Evolutionary conservation across 2,329 filamentous ascomycete genomes (phyloP).

Genomic region (Claviceps sp.): DNA sequence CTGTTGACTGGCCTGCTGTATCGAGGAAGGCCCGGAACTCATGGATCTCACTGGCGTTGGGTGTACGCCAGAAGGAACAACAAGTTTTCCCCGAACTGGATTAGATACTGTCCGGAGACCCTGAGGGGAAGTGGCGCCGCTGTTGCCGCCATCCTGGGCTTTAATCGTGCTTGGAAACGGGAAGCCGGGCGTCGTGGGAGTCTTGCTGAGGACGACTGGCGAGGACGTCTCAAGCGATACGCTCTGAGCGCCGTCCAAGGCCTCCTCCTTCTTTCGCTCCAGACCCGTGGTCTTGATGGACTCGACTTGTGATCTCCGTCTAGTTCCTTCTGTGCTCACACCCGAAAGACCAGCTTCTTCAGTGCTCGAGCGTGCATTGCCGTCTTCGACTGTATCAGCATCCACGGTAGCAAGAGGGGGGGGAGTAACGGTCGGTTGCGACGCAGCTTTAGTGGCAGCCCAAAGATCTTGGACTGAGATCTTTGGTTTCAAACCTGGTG

Average conservation of each 20-base stretch:
- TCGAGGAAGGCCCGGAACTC: constrained; percentile 42
- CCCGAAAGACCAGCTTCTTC: constrained; percentile 14
- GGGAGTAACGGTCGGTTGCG: constrained; percentile 5
- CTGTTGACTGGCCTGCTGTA: constrained; percentile 40
- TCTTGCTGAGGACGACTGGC: constrained; percentile 65
- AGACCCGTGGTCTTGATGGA: constrained; percentile 38
- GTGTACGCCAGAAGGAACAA: constrained; percentile 31
- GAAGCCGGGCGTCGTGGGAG: constrained; percentile 60
- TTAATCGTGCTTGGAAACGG: constrained; percentile 16
- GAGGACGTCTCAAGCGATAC: constrained; percentile 76
- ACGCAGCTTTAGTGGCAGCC: constrained; percentile 10
- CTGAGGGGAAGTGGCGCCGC: constrained; percentile 9
- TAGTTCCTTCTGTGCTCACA: constrained; percentile 16
- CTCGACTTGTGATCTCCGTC: constrained; percentile 28
- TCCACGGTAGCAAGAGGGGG: neutral
- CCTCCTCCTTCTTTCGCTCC: constrained; percentile 44
- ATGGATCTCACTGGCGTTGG: constrained; percentile 37
- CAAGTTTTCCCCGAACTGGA: constrained; percentile 28
- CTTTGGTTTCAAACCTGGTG: constrained; percentile 11
- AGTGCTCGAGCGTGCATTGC: neutral
- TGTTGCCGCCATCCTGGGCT: constrained; percentile 1
- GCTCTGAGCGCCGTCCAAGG: constrained; percentile 74
- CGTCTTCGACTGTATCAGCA: neutral
- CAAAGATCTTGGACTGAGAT: constrained; percentile 17
- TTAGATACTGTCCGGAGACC: constrained; percentile 36